A percentile compares a stretch with the other conserved stretches of the same genome.
Conservation (phyloP, 2,329 filamentous ascomycete genomes). For the Chaetoscypha palmicola region DNA sequence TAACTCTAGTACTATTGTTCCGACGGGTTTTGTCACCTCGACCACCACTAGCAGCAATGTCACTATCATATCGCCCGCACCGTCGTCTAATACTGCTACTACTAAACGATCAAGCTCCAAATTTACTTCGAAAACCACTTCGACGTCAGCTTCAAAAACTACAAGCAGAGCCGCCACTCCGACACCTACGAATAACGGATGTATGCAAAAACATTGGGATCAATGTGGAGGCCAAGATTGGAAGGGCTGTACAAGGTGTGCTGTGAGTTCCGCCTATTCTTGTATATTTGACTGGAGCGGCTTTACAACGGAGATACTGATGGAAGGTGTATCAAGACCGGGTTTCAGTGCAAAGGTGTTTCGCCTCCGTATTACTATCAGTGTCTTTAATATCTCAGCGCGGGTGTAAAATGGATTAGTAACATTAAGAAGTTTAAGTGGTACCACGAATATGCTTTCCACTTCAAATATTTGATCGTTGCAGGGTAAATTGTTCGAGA, state of each 20-base stretch:
- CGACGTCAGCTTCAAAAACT: constrained; percentile 1
- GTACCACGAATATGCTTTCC: neutral
- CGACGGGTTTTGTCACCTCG: neutral
- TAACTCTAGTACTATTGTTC: neutral
- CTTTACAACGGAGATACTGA: neutral
- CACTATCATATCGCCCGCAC: too few species aligned
- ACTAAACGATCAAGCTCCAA: neutral
- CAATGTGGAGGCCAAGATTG: constrained; percentile 18
- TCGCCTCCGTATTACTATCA: constrained; percentile 17
- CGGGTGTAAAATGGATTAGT: neutral
- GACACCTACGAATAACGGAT: constrained; percentile 4
- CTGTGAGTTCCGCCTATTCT: constrained; percentile 4
- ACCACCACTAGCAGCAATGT: neutral
- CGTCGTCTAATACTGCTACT: neutral
- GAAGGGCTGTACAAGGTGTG: constrained; percentile 18
- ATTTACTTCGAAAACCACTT: neutral
- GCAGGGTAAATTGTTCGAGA: too few species aligned
- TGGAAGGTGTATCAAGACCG: neutral
- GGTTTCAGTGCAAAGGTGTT: constrained; percentile 12
- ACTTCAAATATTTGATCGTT: too few species aligned
- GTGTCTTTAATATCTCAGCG: constrained; percentile 10
- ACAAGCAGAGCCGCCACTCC: neutral
- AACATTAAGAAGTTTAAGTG: neutral
- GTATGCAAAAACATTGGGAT: constrained; percentile 15
- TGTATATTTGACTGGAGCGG: neutral